phyloP scores from a whole-genome alignment of 1,284 basidiomycete species.

The Agroathelia rolfsii region DNA sequence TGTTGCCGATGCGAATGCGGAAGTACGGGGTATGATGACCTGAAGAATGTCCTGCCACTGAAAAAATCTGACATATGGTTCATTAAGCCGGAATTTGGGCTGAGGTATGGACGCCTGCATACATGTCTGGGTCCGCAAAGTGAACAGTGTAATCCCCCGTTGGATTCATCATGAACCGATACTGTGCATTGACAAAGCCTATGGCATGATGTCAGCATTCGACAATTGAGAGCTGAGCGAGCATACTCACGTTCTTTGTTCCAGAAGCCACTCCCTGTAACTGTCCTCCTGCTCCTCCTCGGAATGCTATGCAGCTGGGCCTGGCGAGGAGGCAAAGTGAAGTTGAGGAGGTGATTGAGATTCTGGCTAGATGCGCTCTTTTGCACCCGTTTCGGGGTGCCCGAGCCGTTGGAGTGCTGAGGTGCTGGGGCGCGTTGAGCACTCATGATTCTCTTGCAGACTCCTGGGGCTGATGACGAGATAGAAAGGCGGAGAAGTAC shows the following conservation, averaged over 20 bases:
- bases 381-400: constrained; percentile 40
- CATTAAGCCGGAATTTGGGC: constrained; percentile 13
- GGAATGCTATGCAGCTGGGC: constrained; percentile 48
- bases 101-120: constrained; percentile 23
- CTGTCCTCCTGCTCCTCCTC: constrained; percentile 62
- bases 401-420: constrained; percentile 24
- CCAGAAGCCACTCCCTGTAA: constrained; percentile 57
- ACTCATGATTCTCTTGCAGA: neutral
- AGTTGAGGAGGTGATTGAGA: constrained; percentile 75
- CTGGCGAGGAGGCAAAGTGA: constrained; percentile 74
- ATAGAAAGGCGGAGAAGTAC: too few relatives aligned
- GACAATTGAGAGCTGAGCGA: constrained; percentile 6
- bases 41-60: constrained; percentile 97
- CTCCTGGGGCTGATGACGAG: too few relatives aligned
- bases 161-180: constrained; percentile 89
- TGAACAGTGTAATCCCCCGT: constrained; percentile 88
- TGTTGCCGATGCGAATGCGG: constrained; percentile 46
- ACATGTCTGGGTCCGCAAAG: constrained; percentile 93
- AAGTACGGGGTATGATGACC: constrained; percentile 81
- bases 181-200: constrained; percentile 92
- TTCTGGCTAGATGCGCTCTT: constrained; percentile 61
- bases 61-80: constrained; percentile 53
- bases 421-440: constrained; percentile 9
- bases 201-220: constrained; percentile 9
- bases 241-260: constrained; percentile 75